Percentiles rank a stretch among this genome's conserved stretches.
phyloP scores from a whole-genome alignment of 2,329 filamentous ascomycete species.

The Penicillium concentricum region DNA sequence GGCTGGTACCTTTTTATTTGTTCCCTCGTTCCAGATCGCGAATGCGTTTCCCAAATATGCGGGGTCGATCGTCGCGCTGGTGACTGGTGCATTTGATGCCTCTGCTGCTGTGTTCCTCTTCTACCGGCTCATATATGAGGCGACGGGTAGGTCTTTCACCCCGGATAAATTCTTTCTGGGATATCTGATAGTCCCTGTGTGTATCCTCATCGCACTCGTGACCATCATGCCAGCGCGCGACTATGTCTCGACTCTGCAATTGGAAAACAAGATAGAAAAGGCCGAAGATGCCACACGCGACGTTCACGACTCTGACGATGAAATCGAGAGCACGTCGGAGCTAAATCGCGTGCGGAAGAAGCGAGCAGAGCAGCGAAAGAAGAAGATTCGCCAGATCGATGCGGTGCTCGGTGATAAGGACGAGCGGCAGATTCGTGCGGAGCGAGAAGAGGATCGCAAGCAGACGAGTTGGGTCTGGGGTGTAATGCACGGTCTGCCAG shows the following conservation, averaged over 20 bases:
- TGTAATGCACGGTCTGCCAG: slow-evolving; percentile 70
- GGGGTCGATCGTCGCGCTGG: slow-evolving; percentile 71
- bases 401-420: slow-evolving; percentile 66
- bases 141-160: slow-evolving; percentile 38
- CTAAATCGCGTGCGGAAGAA: slow-evolving; percentile 51
- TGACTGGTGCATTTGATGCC: slow-evolving; percentile 80
- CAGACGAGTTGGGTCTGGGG: slow-evolving; percentile 78
- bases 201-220: slow-evolving; percentile 64
- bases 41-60: slow-evolving; percentile 76
- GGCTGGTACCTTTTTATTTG: slow-evolving; percentile 76
- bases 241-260: slow-evolving; percentile 76
- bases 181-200: slow-evolving; percentile 68
- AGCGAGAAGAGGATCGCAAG: slow-evolving; percentile 66
- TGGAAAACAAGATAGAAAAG: slow-evolving; percentile 66
- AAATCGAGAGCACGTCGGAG: slow-evolving; percentile 52
- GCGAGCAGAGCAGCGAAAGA: slow-evolving; percentile 59
- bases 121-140: slow-evolving; percentile 70
- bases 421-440: slow-evolving; percentile 58
- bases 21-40: slow-evolving; percentile 77
- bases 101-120: slow-evolving; percentile 75
- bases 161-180: slow-evolving; percentile 67
- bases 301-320: slow-evolving; percentile 50
- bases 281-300: slow-evolving; percentile 36
- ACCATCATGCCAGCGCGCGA: slow-evolving; percentile 68
- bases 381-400: slow-evolving; percentile 66